Conservation (phyloP, 352 stramenopile genomes). For the Phytophthora fragariae region DNA sequence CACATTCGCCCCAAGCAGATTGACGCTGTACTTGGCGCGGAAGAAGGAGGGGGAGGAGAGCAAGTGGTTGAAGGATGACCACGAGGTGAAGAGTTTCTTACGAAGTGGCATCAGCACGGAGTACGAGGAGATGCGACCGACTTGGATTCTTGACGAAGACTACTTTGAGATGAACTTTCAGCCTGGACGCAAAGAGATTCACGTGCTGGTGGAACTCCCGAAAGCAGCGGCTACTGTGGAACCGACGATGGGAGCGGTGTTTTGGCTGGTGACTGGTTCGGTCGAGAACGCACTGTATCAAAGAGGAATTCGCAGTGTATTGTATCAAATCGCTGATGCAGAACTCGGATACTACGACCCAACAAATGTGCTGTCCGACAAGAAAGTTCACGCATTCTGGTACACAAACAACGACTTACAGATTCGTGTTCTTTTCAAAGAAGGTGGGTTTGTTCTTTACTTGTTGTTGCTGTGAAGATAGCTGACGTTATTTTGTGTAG, state of each 20-base stretch:
- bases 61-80: not conserved
- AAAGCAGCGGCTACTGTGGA: not conserved
- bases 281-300: not conserved
- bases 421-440: not conserved
- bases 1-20: too few relatives aligned
- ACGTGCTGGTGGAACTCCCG: not conserved
- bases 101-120: not conserved
- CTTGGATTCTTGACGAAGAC: not conserved
- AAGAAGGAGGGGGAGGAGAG: not conserved
- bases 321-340: not conserved
- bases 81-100: not conserved
- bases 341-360: conserved; percentile 6
- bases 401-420: not conserved
- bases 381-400: not conserved
- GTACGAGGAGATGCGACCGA: not conserved
- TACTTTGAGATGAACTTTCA: not conserved
- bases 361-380: not conserved
- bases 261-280: conserved; percentile 1
- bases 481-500: not conserved
- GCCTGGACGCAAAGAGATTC: not conserved
- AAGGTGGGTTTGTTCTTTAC: not conserved
- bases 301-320: not conserved
- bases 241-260: not conserved
- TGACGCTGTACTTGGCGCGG: not conserved
- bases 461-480: too few relatives aligned